Evolutionary conservation across 108 stramenopile genomes (phyloP), one percentile per base, ranked within the genome.

Genomic region (Ochromonas danica): DNA sequence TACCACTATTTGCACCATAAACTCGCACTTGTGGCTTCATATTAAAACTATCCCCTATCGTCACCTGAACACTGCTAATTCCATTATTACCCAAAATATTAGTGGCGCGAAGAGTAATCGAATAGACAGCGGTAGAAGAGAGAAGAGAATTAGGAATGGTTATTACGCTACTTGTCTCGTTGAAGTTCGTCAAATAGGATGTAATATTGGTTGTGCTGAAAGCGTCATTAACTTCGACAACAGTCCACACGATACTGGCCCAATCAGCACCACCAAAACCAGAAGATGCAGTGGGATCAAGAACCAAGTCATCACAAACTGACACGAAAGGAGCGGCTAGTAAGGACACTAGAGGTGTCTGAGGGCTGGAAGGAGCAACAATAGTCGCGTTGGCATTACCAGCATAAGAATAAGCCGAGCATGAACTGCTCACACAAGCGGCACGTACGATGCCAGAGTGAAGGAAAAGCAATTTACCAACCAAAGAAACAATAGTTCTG

Each of bases 181-280:
- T 67, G 63, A 67, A 67, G 63, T 33, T 67, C 30, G 30, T 67
- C 63, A 67, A 67, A 33, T 67, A 67, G 63, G 17, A 67, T 33
- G 63, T 67, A 57, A 57, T 57, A 57, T 57, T 57, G 51, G 51
- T 57, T 57, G 51, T 57, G 51, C 51, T 57, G 51, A 57, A 57
- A 57, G 17, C 63, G 63, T 33, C 63, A 67, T 33, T 67, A 67
- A 22, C 31, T 67, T 67, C 63, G 51, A 57, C 51, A 67, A 67
- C 35, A 6, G 27, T 67, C 35, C 63, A 67, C 17, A 14, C 25
- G 17, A 36, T 67, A 31, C 30, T 31, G 25, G 31, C 6, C 63
- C 63, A 67, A 25, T 6, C 10, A 10, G 14, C 10, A 31, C 63
- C 63, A 67, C 33, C 63, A 36, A 28, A 35, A 25, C 63, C 63